Evolutionary conservation across 202 grass and related monocot genomes (phyloP).

Genomic region (Brachypodium distachyon): DNA sequence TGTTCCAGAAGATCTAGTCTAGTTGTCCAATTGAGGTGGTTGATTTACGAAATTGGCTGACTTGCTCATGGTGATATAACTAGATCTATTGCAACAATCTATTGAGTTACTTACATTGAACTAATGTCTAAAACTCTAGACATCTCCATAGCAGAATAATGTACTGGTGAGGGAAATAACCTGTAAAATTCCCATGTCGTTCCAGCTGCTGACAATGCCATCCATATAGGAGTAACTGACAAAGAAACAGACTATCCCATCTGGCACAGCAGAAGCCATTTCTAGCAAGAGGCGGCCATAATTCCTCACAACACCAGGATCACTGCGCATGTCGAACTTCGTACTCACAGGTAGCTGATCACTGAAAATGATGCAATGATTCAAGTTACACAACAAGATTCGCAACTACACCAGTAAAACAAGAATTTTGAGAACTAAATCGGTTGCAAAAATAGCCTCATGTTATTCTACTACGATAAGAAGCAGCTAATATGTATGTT

Average conservation of each 20-base stretch:
- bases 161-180: conserved; percentile 26
- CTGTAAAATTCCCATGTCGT: conserved; percentile 91
- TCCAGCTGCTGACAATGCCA: conserved; percentile 89
- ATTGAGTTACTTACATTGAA: background rate
- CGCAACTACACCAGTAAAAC: background rate
- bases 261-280: conserved; percentile 81
- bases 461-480: background rate
- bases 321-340: conserved; percentile 87
- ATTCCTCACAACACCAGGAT: conserved; percentile 87
- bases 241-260: conserved; percentile 92
- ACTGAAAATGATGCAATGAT: conserved; percentile 38
- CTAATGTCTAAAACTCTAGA: background rate
- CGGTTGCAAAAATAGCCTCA: too few relatives aligned
- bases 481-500: background rate
- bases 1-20: background rate
- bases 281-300: conserved; percentile 76
- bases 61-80: background rate
- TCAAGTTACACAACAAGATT: background rate
- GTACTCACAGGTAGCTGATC: conserved; percentile 84
- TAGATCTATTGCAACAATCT: background rate
- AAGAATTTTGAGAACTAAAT: background rate
- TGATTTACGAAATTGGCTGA: background rate
- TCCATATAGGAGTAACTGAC: conserved; percentile 98
- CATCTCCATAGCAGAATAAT: conserved; percentile 10
- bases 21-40: background rate